These are phyloP conservation scores for Cyberlindnera saturnus DNA, from an alignment of 805 yeast genomes.

Conservation along the genomic window DNA sequence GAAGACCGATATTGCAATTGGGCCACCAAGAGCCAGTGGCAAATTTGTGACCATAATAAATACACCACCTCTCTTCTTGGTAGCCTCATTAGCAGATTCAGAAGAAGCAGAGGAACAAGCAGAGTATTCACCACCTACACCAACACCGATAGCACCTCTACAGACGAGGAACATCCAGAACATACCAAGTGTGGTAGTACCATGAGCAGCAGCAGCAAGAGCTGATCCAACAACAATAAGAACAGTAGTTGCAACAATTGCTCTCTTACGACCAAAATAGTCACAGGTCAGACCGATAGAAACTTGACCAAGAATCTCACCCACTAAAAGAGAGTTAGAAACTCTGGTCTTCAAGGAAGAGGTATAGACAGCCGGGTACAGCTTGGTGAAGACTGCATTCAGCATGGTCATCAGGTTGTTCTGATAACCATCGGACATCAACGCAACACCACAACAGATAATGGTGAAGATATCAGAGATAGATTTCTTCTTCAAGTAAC, in stretches of 20 bases:
- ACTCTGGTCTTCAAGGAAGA: conserved; percentile 53
- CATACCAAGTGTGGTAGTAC: conserved; percentile 50
- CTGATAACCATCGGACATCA: conserved; percentile 74
- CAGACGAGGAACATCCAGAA: conserved; percentile 73
- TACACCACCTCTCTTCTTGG: conserved; percentile 56
- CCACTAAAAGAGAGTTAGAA: conserved; percentile 62
- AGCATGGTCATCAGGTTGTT: conserved; percentile 69
- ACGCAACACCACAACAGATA: conserved; percentile 62
- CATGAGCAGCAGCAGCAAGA: conserved; percentile 68
- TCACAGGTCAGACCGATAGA: conserved; percentile 58
- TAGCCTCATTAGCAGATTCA: conserved; percentile 68
- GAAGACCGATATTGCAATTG: conserved; percentile 64
- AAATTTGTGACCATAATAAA: conserved; percentile 65
- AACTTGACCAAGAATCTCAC: conserved; percentile 69
- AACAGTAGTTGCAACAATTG: conserved; percentile 59
- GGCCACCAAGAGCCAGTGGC: conserved; percentile 73
- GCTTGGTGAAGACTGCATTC: conserved; percentile 47
- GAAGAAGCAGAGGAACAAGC: conserved; percentile 63
- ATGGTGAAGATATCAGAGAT: conserved; percentile 38
- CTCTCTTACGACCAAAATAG: conserved; percentile 62
- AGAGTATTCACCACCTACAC: conserved; percentile 75
- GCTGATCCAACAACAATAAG: conserved; percentile 59
- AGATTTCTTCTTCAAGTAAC: conserved; percentile 23
- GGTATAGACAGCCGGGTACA: conserved; percentile 32
- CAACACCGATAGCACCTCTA: conserved; percentile 73